Evolutionary conservation across 345 rosid genomes (phyloP).

Genomic region (Salix exigua): DNA sequence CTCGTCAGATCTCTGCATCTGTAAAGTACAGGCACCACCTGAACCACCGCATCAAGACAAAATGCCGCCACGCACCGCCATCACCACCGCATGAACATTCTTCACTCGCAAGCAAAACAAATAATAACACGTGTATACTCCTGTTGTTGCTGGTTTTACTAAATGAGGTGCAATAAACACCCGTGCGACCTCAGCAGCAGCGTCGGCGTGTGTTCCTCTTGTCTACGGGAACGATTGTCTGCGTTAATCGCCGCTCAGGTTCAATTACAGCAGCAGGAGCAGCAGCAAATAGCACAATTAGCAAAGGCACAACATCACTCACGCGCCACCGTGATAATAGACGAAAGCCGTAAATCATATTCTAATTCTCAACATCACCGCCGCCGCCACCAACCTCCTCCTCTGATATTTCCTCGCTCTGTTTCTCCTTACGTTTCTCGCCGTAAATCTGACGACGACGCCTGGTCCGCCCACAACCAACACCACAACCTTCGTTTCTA

Average conservation of each 20-base stretch:
- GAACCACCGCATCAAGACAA: background rate
- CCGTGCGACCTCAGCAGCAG: constrained; percentile 55
- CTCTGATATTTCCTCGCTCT: constrained; percentile 70
- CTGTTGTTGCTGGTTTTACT: background rate
- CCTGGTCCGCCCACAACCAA: constrained; percentile 13
- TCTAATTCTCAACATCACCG: constrained; percentile 1
- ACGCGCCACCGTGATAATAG: background rate
- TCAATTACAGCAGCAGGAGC: constrained; percentile 28
- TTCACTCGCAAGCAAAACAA: background rate
- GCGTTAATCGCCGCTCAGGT: constrained; percentile 49
- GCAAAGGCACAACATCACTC: background rate
- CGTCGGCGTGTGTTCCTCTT: constrained; percentile 88
- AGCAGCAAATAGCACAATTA: constrained; percentile 23
- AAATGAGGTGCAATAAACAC: constrained; percentile 85
- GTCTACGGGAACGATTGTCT: constrained; percentile 77
- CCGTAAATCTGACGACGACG: constrained; percentile 50
- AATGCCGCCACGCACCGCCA: background rate
- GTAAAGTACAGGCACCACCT: background rate
- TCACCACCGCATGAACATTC: background rate
- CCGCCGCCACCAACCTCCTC: constrained; percentile 22
- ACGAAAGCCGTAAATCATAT: background rate
- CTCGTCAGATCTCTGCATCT: constrained; percentile 26
- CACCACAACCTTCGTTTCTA: constrained; percentile 39
- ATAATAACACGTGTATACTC: background rate
- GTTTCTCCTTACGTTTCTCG: constrained; percentile 72